Percentiles rank a stretch among this genome's conserved stretches.
Evolutionary conservation across 257 asterid species (phyloP).

Genomic region (Verbascum thapsus): DNA sequence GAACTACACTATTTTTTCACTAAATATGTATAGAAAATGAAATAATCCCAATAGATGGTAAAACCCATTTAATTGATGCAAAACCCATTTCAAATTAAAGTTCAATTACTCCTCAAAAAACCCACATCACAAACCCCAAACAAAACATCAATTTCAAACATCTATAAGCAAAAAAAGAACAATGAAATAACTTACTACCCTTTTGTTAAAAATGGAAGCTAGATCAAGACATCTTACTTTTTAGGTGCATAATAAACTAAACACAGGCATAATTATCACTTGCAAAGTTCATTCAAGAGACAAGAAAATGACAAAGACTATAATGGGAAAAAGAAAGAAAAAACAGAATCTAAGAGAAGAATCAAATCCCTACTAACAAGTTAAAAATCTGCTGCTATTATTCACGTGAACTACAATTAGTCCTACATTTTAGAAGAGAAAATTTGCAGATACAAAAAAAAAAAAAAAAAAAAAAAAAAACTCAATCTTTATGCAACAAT

Average conservation of each 20-base stretch:
- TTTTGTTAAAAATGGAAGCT: slow-evolving; percentile 4
- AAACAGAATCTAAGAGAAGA: slow-evolving; percentile 29
- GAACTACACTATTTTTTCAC: background rate
- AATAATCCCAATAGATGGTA: slow-evolving; percentile 7
- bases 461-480: background rate
- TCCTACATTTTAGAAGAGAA: background rate
- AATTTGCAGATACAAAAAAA: background rate
- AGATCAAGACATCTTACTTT: slow-evolving; percentile 6
- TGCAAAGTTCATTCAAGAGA: slow-evolving; percentile 14
- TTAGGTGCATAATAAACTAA: slow-evolving; percentile 23
- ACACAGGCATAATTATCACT: background rate
- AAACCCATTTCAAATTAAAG: background rate
- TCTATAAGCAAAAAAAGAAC: slow-evolving; percentile 12
- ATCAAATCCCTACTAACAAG: slow-evolving; percentile 20
- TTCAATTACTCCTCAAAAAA: background rate
- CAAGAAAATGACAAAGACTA: slow-evolving; percentile 21
- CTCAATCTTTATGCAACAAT: slow-evolving; percentile 27
- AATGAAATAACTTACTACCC: background rate
- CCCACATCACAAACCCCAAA: slow-evolving; percentile 19
- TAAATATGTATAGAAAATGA: background rate
- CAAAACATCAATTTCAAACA: slow-evolving; percentile 9
- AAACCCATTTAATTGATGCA: slow-evolving; percentile 7
- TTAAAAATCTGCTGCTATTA: slow-evolving; percentile 16
- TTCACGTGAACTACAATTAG: background rate
- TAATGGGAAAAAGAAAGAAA: no score